Percentiles rank a stretch among this genome's conserved stretches.
Evolutionary conservation across 2,329 filamentous ascomycete genomes (phyloP).

Genomic region (Trichoderma brevicompactum): DNA sequence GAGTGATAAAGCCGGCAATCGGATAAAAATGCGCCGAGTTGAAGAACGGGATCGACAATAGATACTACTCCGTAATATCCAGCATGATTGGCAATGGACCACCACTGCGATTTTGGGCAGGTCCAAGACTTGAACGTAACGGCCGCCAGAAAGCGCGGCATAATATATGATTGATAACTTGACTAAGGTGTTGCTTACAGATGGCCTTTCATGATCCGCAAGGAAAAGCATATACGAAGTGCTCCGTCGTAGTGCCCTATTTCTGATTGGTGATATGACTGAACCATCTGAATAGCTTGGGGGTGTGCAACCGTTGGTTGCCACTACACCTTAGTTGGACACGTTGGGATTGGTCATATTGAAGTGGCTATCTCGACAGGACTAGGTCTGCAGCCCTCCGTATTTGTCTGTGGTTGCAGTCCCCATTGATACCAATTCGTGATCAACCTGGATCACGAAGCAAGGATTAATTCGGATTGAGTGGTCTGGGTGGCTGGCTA

Average conservation of each 20-base stretch:
- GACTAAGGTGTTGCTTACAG: too few species aligned
- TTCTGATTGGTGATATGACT: too few species aligned
- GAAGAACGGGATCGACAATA: conserved; percentile 1
- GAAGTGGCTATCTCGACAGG: neutral
- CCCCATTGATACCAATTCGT: neutral
- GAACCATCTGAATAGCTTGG: too few species aligned
- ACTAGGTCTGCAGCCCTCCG: neutral
- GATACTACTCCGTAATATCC: neutral
- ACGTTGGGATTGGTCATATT: too few species aligned
- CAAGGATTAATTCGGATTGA: conserved; percentile 13
- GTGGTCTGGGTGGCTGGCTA: conserved; percentile 23
- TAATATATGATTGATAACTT: neutral
- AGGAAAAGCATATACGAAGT: too few species aligned
- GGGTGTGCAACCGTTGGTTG: too few species aligned
- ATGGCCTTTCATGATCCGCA: too few species aligned
- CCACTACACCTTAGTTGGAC: too few species aligned
- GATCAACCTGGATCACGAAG: conserved; percentile 15
- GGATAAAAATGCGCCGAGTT: conserved; percentile 14
- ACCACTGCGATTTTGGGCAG: neutral
- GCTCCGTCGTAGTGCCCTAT: too few species aligned
- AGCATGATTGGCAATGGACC: conserved; percentile 1
- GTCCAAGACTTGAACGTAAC: too few species aligned
- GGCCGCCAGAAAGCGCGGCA: neutral
- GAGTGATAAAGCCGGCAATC: conserved; percentile 13
- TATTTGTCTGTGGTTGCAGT: neutral